Evolutionary conservation across 768 basidiomycete genomes (phyloP).

Genomic region (Pisolithus albus): DNA sequence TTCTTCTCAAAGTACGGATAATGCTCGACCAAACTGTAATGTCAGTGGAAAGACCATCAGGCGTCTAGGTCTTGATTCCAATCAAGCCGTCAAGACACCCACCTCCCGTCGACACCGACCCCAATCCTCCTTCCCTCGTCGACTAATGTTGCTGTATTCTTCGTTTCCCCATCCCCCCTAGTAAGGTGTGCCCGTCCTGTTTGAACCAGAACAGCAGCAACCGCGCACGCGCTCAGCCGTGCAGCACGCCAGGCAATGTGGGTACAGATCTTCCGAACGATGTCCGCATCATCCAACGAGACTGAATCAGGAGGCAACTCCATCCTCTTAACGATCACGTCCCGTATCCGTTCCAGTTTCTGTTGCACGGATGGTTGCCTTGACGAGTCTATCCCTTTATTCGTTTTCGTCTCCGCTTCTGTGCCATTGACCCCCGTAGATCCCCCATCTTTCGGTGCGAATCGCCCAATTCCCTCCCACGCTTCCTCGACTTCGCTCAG

Average conservation of each 20-base stretch:
- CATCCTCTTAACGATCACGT: conserved; percentile 56
- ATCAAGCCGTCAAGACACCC: conserved; percentile 7
- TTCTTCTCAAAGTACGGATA: conserved; percentile 81
- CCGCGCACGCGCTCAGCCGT: conserved; percentile 74
- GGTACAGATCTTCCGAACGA: conserved; percentile 74
- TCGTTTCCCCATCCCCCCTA: conserved; percentile 27
- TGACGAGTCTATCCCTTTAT: not conserved
- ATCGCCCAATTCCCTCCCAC: conserved; percentile 46
- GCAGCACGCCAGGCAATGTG: conserved; percentile 81
- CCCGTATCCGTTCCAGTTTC: conserved; percentile 49
- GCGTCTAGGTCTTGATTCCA: too few species aligned
- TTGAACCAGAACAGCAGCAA: conserved; percentile 81
- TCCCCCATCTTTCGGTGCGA: conserved; percentile 17
- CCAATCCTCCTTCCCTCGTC: conserved; percentile 49
- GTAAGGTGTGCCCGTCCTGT: conserved; percentile 59
- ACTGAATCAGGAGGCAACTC: conserved; percentile 49
- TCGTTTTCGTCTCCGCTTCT: not conserved
- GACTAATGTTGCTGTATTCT: conserved; percentile 4
- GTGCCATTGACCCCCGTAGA: not conserved
- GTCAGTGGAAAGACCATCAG: not conserved
- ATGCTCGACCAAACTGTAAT: conserved; percentile 73
- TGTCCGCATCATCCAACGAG: conserved; percentile 56
- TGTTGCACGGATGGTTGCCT: conserved; percentile 7
- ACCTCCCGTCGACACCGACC: conserved; percentile 95
- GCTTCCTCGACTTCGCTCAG: conserved; percentile 78